Conservation (phyloP, 1,139 yeast genomes). For the Casaregolazyma lundiana region DNA sequence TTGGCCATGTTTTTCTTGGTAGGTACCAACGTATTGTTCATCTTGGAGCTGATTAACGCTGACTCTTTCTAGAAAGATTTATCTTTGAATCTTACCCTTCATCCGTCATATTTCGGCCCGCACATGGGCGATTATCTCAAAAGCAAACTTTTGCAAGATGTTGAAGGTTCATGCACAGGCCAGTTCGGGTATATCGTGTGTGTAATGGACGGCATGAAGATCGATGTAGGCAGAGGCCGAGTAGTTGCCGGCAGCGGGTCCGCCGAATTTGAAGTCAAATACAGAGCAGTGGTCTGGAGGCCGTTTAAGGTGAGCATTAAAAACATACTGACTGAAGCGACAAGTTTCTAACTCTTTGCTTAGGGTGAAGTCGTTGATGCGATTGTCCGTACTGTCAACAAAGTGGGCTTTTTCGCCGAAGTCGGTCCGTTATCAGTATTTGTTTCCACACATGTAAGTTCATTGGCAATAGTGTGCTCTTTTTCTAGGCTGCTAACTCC, state of each 20-base stretch:
- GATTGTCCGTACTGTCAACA: conserved; percentile 87
- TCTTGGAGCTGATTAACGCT: background rate
- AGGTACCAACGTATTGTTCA: conserved; percentile 3
- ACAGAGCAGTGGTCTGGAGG: conserved; percentile 96
- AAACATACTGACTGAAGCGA: background rate
- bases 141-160: conserved; percentile 86
- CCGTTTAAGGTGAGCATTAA: conserved; percentile 61
- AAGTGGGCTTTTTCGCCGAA: conserved; percentile 96
- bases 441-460: conserved; percentile 70
- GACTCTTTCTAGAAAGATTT: conserved; percentile 56
- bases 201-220: conserved; percentile 89
- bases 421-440: conserved; percentile 96
- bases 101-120: conserved; percentile 97
- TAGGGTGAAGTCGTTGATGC: conserved; percentile 96
- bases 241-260: conserved; percentile 87
- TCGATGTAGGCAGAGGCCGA: conserved; percentile 92
- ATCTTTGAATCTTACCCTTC: conserved; percentile 84
- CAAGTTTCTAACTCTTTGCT: background rate
- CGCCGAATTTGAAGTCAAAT: conserved; percentile 95
- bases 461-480: background rate
- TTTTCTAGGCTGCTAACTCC: conserved; percentile 10
- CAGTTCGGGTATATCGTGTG: conserved; percentile 97
- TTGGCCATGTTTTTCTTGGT: conserved; percentile 18
- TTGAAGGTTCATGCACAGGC: conserved; percentile 98
- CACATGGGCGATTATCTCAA: conserved; percentile 92